Conservation (phyloP, 257 asterid genomes). For the Capsicum rhomboideum region DNA sequence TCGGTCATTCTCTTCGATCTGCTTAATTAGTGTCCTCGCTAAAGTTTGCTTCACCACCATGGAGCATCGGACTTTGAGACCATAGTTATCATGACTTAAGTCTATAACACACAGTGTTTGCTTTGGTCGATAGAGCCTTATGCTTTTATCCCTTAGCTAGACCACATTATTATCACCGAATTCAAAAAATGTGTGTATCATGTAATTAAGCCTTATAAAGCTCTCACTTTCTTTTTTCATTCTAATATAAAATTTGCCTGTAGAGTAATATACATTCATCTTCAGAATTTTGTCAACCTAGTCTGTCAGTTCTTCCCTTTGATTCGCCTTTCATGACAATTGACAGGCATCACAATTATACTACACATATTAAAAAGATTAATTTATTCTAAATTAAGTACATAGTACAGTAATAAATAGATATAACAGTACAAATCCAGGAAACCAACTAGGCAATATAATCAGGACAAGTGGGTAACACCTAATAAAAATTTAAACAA, state of each 20-base stretch:
- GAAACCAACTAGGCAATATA: background rate
- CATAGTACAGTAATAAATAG: background rate
- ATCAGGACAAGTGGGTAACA: background rate
- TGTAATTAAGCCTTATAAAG: background rate
- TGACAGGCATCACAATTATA: background rate
- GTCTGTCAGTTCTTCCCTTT: no score
- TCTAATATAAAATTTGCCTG: background rate
- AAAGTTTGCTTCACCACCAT: background rate
- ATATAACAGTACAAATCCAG: background rate
- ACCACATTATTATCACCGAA: no score
- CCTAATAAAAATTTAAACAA: background rate
- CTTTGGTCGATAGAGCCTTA: no score
- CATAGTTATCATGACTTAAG: background rate
- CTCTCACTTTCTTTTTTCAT: background rate
- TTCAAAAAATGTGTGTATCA: no score
- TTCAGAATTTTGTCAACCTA: background rate
- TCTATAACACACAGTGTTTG: accelerated
- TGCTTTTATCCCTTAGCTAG: no score
- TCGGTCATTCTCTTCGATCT: no score
- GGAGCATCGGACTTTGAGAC: background rate
- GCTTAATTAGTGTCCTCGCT: accelerated
- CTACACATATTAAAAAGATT: background rate
- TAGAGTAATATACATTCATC: background rate
- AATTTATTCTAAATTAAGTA: background rate
- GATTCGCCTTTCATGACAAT: accelerated